Percentiles rank a stretch among this genome's conserved stretches.
These are phyloP conservation scores for Rutidosis leptorrhynchoides DNA, from an alignment of 129 eudicot genomes.

Conservation along the genomic window DNA sequence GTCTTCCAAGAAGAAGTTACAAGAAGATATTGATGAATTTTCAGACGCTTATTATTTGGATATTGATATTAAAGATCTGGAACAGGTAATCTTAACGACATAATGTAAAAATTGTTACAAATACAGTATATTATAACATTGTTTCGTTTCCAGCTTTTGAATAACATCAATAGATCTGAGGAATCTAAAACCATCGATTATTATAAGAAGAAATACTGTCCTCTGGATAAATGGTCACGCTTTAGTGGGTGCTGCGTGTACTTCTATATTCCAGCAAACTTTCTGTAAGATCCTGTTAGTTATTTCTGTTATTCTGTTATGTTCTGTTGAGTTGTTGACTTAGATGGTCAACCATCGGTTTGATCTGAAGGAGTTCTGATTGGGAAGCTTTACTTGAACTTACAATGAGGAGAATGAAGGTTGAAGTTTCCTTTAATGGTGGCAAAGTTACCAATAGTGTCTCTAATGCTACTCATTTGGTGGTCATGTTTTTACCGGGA, in stretches of 20 bases:
- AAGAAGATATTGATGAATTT: conserved; percentile 84
- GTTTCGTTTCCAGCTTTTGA: conserved; percentile 47
- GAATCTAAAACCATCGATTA: conserved; percentile 53
- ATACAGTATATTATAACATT: neutral
- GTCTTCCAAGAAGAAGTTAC: conserved; percentile 54
- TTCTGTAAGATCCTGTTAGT: conserved; percentile 34
- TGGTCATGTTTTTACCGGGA: conserved; percentile 50
- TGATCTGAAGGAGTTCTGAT: conserved; percentile 37
- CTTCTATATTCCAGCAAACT: conserved; percentile 50
- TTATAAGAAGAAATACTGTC: conserved; percentile 80
- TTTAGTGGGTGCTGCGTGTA: conserved; percentile 78
- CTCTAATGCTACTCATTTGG: conserved; percentile 68
- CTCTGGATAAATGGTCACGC: conserved; percentile 70
- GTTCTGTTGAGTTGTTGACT: neutral
- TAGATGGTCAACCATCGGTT: conserved; percentile 12
- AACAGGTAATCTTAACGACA: conserved; percentile 49
- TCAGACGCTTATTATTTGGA: conserved; percentile 74
- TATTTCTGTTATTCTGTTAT: neutral
- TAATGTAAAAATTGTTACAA: neutral
- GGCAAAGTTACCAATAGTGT: conserved; percentile 53
- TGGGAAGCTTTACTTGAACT: conserved; percentile 57
- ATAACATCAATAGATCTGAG: conserved; percentile 45
- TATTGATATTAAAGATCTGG: conserved; percentile 57
- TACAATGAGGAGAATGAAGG: conserved; percentile 69
- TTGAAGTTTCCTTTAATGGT: conserved; percentile 72